Evolutionary conservation across 495 filamentous ascomycete species (phyloP).

Genomic region (Parathielavia appendiculata): DNA sequence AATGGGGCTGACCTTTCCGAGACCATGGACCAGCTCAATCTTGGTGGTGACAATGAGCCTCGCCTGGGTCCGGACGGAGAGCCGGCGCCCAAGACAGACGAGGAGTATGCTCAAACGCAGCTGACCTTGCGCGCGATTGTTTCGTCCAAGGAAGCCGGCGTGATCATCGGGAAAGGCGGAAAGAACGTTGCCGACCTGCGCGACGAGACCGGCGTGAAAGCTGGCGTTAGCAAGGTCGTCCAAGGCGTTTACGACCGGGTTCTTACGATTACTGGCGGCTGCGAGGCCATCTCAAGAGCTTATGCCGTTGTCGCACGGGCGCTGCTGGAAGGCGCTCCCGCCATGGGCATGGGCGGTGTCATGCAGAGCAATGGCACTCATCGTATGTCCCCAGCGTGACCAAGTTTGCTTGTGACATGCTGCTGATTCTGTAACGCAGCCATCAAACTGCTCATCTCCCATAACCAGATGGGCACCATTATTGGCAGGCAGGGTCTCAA

Average conservation of each 20-base stretch:
- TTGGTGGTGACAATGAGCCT: slow-evolving; percentile 47
- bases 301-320: slow-evolving; percentile 91
- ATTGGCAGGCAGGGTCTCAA: slow-evolving; percentile 94
- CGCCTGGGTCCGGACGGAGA: slow-evolving; percentile 63
- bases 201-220: slow-evolving; percentile 95
- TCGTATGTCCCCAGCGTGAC: slow-evolving; percentile 55
- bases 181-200: slow-evolving; percentile 97
- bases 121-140: slow-evolving; percentile 95
- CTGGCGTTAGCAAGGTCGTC: slow-evolving; percentile 97
- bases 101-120: slow-evolving; percentile 87
- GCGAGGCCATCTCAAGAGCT: slow-evolving; percentile 80
- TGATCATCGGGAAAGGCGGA: slow-evolving; percentile 97
- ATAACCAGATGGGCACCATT: slow-evolving; percentile 99
- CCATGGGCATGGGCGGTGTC: slow-evolving; percentile 90
- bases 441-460: slow-evolving; percentile 93
- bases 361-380: slow-evolving; percentile 82
- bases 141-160: slow-evolving; percentile 94
- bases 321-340: slow-evolving; percentile 84
- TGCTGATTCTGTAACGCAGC: slow-evolving; percentile 50
- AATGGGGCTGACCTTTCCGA: slow-evolving; percentile 49
- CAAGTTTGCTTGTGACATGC: background rate
- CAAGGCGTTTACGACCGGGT: slow-evolving; percentile 96
- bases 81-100: slow-evolving; percentile 75
- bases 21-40: slow-evolving; percentile 43
- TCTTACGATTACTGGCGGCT: slow-evolving; percentile 82